Evolutionary conservation across 805 yeast species (phyloP).

Genomic region (Saccharomycopsis sp.): DNA sequence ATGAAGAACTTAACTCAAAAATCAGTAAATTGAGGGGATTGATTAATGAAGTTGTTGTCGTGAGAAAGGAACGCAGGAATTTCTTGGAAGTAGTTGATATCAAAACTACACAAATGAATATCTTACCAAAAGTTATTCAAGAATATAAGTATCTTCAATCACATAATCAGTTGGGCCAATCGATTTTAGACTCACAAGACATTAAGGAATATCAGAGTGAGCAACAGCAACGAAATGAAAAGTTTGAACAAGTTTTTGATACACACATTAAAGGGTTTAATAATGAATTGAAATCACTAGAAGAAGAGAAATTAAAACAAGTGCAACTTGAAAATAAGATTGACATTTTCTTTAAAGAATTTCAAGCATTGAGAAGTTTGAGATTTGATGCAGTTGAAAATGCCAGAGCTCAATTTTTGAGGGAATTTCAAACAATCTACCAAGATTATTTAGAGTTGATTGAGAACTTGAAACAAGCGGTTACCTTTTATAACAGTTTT

Average conservation of each 20-base stretch:
- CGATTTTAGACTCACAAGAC: constrained; percentile 23
- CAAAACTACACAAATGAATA: constrained; percentile 39
- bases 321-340: constrained; percentile 34
- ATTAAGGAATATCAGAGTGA: background rate
- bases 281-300: constrained; percentile 42
- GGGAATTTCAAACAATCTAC: constrained; percentile 25
- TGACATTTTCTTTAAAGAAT: constrained; percentile 29
- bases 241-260: constrained; percentile 35
- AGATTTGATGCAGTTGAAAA: constrained; percentile 36
- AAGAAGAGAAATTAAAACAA: constrained; percentile 35
- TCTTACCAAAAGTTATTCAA: constrained; percentile 47
- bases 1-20: constrained; percentile 23
- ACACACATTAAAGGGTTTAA: constrained; percentile 41
- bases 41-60: constrained; percentile 26
- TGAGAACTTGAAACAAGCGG: constrained; percentile 59
- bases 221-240: background rate
- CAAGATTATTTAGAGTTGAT: constrained; percentile 45
- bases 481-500: constrained; percentile 62
- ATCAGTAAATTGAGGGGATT: constrained; percentile 33
- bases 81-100: constrained; percentile 37
- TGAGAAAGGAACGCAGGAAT: constrained; percentile 30
- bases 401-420: constrained; percentile 35
- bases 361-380: constrained; percentile 22
- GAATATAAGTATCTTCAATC: constrained; percentile 33
- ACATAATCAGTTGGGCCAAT: background rate